phyloP scores from a whole-genome alignment of 441 rosid species.

The Euphorbia celastroides region DNA sequence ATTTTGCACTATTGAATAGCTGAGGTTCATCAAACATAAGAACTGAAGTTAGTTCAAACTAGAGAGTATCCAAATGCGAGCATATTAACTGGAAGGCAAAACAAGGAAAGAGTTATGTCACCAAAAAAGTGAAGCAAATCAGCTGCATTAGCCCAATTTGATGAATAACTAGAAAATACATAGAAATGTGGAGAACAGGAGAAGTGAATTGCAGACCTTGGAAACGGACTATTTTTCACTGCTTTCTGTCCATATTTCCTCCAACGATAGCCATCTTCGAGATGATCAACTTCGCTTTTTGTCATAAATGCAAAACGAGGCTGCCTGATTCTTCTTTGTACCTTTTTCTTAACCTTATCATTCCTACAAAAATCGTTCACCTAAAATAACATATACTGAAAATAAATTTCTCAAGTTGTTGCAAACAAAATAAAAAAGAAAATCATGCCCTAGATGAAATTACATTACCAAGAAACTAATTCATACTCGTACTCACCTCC shows the following conservation, averaged over 20 bases:
- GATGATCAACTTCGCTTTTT: constrained; percentile 90
- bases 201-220: constrained; percentile 38
- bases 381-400: constrained; percentile 25
- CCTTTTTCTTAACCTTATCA: constrained; percentile 57
- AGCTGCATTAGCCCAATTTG: neutral
- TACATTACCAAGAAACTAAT: neutral
- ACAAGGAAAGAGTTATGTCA: neutral
- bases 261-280: constrained; percentile 96
- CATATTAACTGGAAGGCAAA: neutral
- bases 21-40: neutral
- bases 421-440: neutral
- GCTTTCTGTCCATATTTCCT: constrained; percentile 95
- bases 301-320: constrained; percentile 93
- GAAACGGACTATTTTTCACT: constrained; percentile 88
- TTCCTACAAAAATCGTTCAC: constrained; percentile 45
- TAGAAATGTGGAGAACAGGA: neutral
- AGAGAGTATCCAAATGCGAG: neutral
- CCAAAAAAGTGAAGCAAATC: neutral
- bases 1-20: neutral
- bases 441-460: neutral
- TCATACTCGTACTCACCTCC: neutral
- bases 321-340: constrained; percentile 76
- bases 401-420: neutral
- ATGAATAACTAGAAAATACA: neutral
- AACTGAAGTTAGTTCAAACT: neutral